Percentiles rank a stretch among this genome's conserved stretches.
Conservation (phyloP, 2,329 filamentous ascomycete species). For the Pseudogymnoascus sp. region DNA sequence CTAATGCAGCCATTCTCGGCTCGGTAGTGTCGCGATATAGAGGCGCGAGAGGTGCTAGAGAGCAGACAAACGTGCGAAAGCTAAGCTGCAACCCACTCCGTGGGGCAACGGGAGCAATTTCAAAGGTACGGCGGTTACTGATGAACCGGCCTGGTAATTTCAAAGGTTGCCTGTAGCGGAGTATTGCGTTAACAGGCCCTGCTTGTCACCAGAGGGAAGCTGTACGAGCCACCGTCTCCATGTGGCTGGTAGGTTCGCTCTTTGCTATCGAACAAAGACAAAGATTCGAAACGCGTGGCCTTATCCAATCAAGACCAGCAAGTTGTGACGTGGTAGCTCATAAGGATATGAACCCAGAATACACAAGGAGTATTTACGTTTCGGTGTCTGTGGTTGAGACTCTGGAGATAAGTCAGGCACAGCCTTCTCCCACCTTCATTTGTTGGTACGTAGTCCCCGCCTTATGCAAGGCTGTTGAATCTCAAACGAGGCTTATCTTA, state of each 20-base stretch:
- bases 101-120: neutral
- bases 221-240: conserved; percentile 1
- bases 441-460: conserved; percentile 3
- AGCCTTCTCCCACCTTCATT: conserved; percentile 8
- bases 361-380: neutral
- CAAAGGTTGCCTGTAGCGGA: neutral
- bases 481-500: conserved; percentile 1
- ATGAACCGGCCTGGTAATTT: neutral
- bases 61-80: neutral
- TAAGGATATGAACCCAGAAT: neutral
- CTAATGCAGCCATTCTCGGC: neutral
- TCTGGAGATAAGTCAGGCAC: neutral
- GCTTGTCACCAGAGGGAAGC: conserved; percentile 4
- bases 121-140: conserved; percentile 2
- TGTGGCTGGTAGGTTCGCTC: neutral
- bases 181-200: conserved; percentile 1
- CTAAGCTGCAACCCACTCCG: neutral
- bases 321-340: neutral
- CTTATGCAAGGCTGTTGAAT: conserved; percentile 8
- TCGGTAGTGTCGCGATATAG: neutral
- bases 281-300: neutral
- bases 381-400: neutral
- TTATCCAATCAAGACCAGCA: conserved; percentile 4
- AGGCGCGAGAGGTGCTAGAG: neutral
- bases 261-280: neutral